Base-by-base conservation (phyloP, 169 alveolate species). In the Eimeria necatrix region DNA sequence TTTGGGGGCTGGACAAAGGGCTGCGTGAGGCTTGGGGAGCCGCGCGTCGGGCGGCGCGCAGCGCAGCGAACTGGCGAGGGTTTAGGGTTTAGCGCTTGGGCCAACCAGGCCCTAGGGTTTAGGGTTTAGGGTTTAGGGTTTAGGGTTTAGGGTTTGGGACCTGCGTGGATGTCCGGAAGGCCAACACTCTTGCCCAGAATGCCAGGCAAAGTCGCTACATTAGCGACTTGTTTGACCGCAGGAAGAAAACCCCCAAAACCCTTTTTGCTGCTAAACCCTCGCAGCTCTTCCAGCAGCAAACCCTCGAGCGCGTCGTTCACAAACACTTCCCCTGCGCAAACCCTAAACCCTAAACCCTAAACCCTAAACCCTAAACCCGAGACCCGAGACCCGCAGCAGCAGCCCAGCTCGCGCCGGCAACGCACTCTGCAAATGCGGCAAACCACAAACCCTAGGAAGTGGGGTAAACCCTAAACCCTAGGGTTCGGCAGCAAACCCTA, bases 201-300 rank as follows among this genome's bases (percentile, higher is more conserved):
- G 24, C 99, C 99, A 1, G 98, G 99, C 49, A 98, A 91, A 9
- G 98, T 96, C 6, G 99, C 98, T 26, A 98, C 99, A 70, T 98
- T 98, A 49, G 98, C 99, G 20, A 97, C 93, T 89, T 98, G 99
- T 85, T 97, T 97, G 86, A 97, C 96, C 2, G 99, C 98, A 1
- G 99, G 99, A 5, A 98, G 96, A 93, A 98, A 98, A 14, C 94
- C 92, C 32, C 91, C 60, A 32, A 16, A 14, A 53, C 92, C 92
- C 18, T 14, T 0, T 24, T n/a, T 56, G 49, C 94, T 12, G 59
- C 85, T 48, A 70, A 95, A 97, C 52, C 90, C 94, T 76, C 73
- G 76, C 46, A 98, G 96, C 94, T 98, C 99, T 46, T 97, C 98
- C 59, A 96, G 94, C 22, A 98, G 89, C 20, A 97, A 91, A 6